These are phyloP conservation scores for Fulvia fulva DNA, from an alignment of 2,329 filamentous ascomycete species.

Conservation along the genomic window DNA sequence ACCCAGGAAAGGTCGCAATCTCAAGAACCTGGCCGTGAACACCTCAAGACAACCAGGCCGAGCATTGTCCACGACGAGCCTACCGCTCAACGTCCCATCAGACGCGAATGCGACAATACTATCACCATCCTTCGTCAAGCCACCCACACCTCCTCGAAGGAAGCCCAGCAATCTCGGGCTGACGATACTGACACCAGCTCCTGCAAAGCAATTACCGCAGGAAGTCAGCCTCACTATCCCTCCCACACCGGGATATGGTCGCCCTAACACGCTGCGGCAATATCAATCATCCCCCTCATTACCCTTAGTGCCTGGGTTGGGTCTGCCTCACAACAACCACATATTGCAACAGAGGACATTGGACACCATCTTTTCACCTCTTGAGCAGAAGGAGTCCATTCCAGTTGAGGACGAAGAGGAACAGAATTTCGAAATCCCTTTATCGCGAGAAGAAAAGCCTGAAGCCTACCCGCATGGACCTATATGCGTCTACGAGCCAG, in stretches of 20 bases:
- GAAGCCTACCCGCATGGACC: slow-evolving; percentile 79
- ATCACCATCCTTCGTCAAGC: slow-evolving; percentile 76
- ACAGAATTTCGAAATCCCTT: slow-evolving; percentile 52
- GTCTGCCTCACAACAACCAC: slow-evolving; percentile 11
- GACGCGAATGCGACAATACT: slow-evolving; percentile 58
- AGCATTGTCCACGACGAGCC: slow-evolving; percentile 49
- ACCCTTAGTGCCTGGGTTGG: slow-evolving; percentile 49
- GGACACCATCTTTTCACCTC: slow-evolving; percentile 31
- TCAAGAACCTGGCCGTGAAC: slow-evolving; percentile 79
- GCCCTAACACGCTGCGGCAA: slow-evolving; percentile 52
- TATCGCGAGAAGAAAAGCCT: slow-evolving; percentile 65
- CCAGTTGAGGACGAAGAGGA: slow-evolving; percentile 45
- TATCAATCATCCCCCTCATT: slow-evolving; percentile 61
- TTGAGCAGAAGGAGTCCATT: slow-evolving; percentile 14
- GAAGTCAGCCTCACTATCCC: slow-evolving; percentile 56
- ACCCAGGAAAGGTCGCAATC: slow-evolving; percentile 68
- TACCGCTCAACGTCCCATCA: slow-evolving; percentile 49
- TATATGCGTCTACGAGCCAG: slow-evolving; percentile 74
- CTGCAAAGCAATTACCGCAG: slow-evolving; percentile 55
- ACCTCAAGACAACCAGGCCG: slow-evolving; percentile 49
- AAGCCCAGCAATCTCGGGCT: slow-evolving; percentile 76
- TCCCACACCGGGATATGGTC: slow-evolving; percentile 53
- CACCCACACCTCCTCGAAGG: slow-evolving; percentile 62
- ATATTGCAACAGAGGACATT: slow-evolving; percentile 17
- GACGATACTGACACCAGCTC: slow-evolving; percentile 62